Evolutionary conservation across 257 asterid genomes (phyloP).

Genomic region (Solanum piurae): DNA sequence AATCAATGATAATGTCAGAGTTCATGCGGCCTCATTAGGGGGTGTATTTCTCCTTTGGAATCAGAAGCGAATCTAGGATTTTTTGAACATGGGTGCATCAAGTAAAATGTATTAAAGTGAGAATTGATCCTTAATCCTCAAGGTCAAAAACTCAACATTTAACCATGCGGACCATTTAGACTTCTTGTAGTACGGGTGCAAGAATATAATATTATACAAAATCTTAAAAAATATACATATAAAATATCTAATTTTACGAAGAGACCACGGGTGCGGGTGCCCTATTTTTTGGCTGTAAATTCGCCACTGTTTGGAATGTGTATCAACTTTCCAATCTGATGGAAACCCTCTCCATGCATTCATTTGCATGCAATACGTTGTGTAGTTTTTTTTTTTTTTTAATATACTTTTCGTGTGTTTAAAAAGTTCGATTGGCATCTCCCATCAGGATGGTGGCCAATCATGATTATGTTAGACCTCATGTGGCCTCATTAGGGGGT

Average conservation of each 20-base stretch:
- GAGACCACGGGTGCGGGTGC: no score
- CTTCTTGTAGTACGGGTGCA: no score
- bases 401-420: neutral
- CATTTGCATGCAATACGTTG: neutral
- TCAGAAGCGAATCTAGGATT: no score
- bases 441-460: conserved; percentile 50
- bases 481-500: neutral
- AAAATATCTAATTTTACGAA: no score
- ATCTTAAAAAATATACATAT: no score
- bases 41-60: neutral
- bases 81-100: no score
- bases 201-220: no score
- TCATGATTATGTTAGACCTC: neutral
- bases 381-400: neutral
- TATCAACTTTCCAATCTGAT: neutral
- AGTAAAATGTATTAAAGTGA: no score
- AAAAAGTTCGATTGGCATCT: neutral
- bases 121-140: no score
- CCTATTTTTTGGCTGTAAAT: no score
- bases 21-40: neutral
- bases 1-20: neutral
- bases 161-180: no score
- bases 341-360: neutral
- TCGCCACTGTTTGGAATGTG: neutral
- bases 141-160: no score